Conservation (phyloP, 441 rosid species). For the Populus hybrid region DNA sequence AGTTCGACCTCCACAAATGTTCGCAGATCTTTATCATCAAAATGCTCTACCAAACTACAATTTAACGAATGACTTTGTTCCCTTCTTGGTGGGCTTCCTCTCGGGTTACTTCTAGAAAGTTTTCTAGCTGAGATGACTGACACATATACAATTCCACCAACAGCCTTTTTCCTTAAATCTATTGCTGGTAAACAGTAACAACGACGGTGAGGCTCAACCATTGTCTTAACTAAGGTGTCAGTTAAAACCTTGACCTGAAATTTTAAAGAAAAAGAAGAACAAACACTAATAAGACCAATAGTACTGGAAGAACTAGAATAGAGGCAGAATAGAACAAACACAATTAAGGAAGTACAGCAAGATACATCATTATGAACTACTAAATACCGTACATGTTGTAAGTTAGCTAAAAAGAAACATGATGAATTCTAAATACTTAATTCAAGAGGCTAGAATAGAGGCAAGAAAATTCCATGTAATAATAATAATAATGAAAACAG, state of each 20-base stretch:
- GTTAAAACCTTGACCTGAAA: constrained; percentile 72
- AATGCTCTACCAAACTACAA: constrained; percentile 34
- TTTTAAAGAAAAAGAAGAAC: background rate
- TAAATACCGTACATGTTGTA: background rate
- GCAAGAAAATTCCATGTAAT: background rate
- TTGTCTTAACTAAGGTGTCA: constrained; percentile 80
- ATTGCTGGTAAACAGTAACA: constrained; percentile 72
- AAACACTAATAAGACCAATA: background rate
- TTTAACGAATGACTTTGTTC: constrained; percentile 30
- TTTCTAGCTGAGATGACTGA: constrained; percentile 72
- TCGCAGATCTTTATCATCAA: constrained; percentile 51
- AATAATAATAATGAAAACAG: background rate
- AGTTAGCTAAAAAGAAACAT: background rate
- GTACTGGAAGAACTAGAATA: background rate
- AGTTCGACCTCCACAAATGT: constrained; percentile 92
- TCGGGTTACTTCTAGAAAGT: constrained; percentile 49
- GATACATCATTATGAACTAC: background rate
- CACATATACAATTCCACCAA: constrained; percentile 79
- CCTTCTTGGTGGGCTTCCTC: constrained; percentile 69
- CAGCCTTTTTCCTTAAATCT: constrained; percentile 79
- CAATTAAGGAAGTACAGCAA: background rate
- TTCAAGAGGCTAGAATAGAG: background rate
- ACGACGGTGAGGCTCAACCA: constrained; percentile 92
- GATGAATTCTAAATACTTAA: background rate
- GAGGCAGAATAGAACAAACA: background rate